A percentile compares a stretch with the other conserved stretches of the same genome.
Evolutionary conservation across 2,329 filamentous ascomycete genomes (phyloP).

Genomic region (Cladosporium sp.): DNA sequence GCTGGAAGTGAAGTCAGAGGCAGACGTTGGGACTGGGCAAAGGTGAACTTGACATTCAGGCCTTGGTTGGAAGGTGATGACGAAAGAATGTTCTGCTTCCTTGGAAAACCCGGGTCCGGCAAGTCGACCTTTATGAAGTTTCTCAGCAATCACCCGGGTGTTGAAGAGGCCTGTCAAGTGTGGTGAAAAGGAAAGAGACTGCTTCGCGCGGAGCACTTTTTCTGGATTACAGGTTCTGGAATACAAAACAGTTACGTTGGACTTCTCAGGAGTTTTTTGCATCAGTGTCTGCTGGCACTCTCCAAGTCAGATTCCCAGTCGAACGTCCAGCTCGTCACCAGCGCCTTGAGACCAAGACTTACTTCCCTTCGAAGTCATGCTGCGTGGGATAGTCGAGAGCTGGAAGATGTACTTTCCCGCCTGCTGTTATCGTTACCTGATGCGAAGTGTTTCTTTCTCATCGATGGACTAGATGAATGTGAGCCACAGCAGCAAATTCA

Average conservation of each 20-base stretch:
- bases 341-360: neutral
- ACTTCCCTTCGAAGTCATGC: neutral
- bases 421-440: neutral
- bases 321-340: neutral
- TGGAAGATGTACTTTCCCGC: neutral
- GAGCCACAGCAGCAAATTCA: neutral
- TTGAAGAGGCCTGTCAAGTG: neutral
- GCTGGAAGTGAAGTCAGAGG: neutral
- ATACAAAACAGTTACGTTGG: neutral
- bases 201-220: neutral
- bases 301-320: neutral
- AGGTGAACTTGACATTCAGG: neutral
- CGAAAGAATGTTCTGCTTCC: slow-evolving; percentile 1
- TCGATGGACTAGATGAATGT: slow-evolving; percentile 4
- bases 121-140: slow-evolving; percentile 15
- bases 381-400: too few species aligned
- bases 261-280: too few species aligned
- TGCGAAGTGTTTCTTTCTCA: neutral
- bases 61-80: neutral
- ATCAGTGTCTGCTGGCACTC: too few species aligned
- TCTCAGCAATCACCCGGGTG: neutral
- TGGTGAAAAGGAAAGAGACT: neutral
- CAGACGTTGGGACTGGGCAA: neutral
- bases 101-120: slow-evolving; percentile 14
- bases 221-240: neutral